Percentiles rank a stretch among this genome's conserved stretches.
phyloP scores from a whole-genome alignment of 1,284 basidiomycete species.

The Tausonia pullulans region DNA sequence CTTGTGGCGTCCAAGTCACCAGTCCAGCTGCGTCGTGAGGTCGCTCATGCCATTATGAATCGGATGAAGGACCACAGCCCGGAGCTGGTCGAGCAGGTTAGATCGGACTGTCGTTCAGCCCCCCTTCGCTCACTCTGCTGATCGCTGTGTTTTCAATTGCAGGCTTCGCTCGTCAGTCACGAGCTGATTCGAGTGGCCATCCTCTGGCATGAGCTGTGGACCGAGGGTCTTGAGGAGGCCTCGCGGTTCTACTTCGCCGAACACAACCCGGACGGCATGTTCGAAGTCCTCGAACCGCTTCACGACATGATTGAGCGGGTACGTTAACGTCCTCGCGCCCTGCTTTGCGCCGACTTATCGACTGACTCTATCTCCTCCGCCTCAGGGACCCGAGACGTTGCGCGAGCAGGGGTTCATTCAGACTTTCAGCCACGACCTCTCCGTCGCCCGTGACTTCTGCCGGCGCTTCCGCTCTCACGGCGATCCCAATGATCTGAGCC shows the following conservation, averaged over 20 bases:
- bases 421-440: slow-evolving; percentile 85
- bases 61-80: slow-evolving; percentile 89
- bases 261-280: slow-evolving; percentile 98
- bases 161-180: slow-evolving; percentile 82
- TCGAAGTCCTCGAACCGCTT: slow-evolving; percentile 80
- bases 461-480: slow-evolving; percentile 75
- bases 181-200: slow-evolving; percentile 97
- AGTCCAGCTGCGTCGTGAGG: slow-evolving; percentile 66
- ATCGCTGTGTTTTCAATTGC: neutral
- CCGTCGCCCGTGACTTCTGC: slow-evolving; percentile 88
- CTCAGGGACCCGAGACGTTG: slow-evolving; percentile 79
- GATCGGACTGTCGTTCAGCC: slow-evolving; percentile 11
- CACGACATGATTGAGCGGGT: slow-evolving; percentile 88
- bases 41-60: slow-evolving; percentile 81
- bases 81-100: slow-evolving; percentile 74
- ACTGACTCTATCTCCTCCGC: neutral
- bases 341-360: neutral
- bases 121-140: slow-evolving; percentile 8
- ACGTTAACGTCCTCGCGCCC: slow-evolving; percentile 25
- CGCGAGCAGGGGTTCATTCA: slow-evolving; percentile 94
- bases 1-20: slow-evolving; percentile 97
- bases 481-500: slow-evolving; percentile 83
- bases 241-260: slow-evolving; percentile 96
- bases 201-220: slow-evolving; percentile 98
- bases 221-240: slow-evolving; percentile 96